Evolutionary conservation across 352 stramenopile species (phyloP).

Genomic region (Phytophthora crassamura): DNA sequence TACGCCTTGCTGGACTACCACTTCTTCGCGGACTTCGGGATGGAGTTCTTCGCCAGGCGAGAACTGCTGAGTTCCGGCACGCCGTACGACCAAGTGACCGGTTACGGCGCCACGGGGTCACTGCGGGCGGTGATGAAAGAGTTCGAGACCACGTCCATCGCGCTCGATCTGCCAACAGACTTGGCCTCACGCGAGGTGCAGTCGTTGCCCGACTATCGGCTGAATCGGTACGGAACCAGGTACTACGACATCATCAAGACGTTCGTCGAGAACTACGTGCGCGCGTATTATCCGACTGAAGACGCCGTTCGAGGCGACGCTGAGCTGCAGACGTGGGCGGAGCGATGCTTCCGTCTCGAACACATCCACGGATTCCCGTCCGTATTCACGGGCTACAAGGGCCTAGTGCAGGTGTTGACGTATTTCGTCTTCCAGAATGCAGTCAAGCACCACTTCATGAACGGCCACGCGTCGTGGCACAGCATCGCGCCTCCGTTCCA

Average conservation of each 20-base stretch:
- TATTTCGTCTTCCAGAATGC: conserved; percentile 50
- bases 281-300: conserved; percentile 42
- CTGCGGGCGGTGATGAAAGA: conserved; percentile 35
- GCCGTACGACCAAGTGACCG: conserved; percentile 44
- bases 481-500: conserved; percentile 36
- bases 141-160: conserved; percentile 31
- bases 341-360: conserved; percentile 27
- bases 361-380: conserved; percentile 45
- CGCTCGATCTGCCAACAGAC: conserved; percentile 30
- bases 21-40: conserved; percentile 43
- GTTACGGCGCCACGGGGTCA: conserved; percentile 42
- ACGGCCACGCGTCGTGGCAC: conserved; percentile 50
- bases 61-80: conserved; percentile 38
- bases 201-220: conserved; percentile 31
- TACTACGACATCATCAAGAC: conserved; percentile 43
- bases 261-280: conserved; percentile 51
- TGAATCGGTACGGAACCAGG: conserved; percentile 30
- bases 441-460: conserved; percentile 59
- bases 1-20: conserved; percentile 52
- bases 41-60: conserved; percentile 39
- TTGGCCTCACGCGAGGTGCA: conserved; percentile 30
- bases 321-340: conserved; percentile 57
- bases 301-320: conserved; percentile 29
- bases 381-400: conserved; percentile 16
- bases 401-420: conserved; percentile 36